Base-by-base conservation (phyloP, 2,329 filamentous ascomycete species). In the Didymella exigua region DNA sequence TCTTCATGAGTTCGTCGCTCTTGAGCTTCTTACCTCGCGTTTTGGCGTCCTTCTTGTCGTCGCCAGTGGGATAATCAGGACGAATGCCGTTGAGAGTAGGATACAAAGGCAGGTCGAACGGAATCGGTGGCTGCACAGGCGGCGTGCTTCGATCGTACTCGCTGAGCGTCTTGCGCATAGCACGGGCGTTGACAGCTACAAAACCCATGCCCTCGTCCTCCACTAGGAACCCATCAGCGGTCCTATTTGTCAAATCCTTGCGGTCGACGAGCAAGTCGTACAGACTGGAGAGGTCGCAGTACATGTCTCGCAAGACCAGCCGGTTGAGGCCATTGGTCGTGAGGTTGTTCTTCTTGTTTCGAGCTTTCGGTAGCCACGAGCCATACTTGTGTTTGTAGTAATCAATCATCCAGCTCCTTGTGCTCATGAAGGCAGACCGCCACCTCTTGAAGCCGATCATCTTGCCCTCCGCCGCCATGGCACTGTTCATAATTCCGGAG, bases 181-280 rank as follows among this genome's bases (percentile, higher is more conserved):
- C 91, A 33, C 87, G 67, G 16, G 58, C 83, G 23, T 86, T 80
- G 10, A 85, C 82, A 21, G 88, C 83, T 57, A 89, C 85, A 19
- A 78, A 75, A 3, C 78, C 73, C 10, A 79, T 78, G 8, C 77
- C 76, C 14, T 83, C 78, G 18, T 83, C 83, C 1, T 82, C 79
- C 1, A 81, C 82, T 19, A 85, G 80, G 5, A 84, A 81, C 62
- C 89, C 85, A 66, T 93, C 89, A 24, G 88, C 86, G 2, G 88
- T 88, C 54, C 93, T 86, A 1, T 90, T 90, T 0, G 93, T 97
- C 26, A 96, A 75, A 29, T 86, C 84, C 23, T 83, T 84, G 21
- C 92, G 87, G 72, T 98, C 91, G 5, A 91, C 95, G 13, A 96
- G 78, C 54, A 96, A 80, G 69, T 98, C 93, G 75, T 98, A 98